Evolutionary conservation across 805 yeast species (phyloP), one percentile per base, ranked within the genome.

Genomic region (Tetrapisispora phaffii): DNA sequence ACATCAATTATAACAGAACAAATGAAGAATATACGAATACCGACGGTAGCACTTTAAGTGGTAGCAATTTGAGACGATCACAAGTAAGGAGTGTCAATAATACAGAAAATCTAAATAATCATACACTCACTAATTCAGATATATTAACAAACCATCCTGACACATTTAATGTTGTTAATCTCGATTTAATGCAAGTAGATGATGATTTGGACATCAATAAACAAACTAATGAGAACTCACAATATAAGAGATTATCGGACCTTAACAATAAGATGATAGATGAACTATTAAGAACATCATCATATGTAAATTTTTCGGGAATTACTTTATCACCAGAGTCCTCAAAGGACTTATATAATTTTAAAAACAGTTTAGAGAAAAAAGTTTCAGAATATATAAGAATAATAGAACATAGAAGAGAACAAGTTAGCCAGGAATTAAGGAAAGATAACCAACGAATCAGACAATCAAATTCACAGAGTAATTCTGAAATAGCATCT

Each of bases 401-500:
- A 20, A 50, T 50, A 5, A 57, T 60, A 24, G 64, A 60, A 36
- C 50, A 39, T 13, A 54, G 62, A 45, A 54, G 65, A 42, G 54
- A 49, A 16, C 47, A 43, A 7, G 50, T 59, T 28, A 42, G 54
- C 7, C 51, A 50, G 36, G 60, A 60, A 24, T 51, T 61, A 23
- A 58, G 56, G 26, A 31, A 50, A 10, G 58, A 59, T 39, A 57
- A 57, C 20, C 42, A 41, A 6, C 50, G 38, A 33, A 58, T 26
- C 51, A 52, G 31, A 51, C 54, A 34, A 40, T 51, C 35, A 52
- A 52, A 41, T 44, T 31, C 46, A 10, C 44, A 46, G 10, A 51
- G 51, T 29, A 47, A 53, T 13, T 52, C 56, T 8, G 57, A 54
- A 15, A 49, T 50, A 1, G 48, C 49, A 2, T 51, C 46, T 21